These are phyloP conservation scores for Tuber aestivum DNA, from an alignment of 495 filamentous ascomycete species.

Conservation along the genomic window DNA sequence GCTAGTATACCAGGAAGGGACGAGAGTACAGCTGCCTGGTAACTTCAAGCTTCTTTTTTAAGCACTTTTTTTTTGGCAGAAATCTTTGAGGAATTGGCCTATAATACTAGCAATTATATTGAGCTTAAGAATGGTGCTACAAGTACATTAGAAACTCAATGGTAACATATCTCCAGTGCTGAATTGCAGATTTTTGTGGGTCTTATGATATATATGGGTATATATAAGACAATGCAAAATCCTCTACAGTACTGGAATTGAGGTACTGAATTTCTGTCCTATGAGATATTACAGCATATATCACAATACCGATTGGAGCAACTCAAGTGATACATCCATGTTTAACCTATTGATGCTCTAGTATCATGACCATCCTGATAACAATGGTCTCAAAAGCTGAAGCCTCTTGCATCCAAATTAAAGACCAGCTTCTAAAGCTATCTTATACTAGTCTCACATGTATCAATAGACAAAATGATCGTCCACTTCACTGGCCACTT, in stretches of 20 bases:
- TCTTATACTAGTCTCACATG: too few species aligned
- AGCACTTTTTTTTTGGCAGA: not conserved
- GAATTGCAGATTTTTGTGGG: constrained; percentile 13
- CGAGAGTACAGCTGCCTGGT: too few species aligned
- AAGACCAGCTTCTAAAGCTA: too few species aligned
- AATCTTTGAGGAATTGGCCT: not conserved
- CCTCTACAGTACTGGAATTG: not conserved
- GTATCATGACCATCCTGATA: too few species aligned
- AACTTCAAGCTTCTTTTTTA: too few species aligned
- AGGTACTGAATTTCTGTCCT: not conserved
- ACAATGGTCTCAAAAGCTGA: too few species aligned
- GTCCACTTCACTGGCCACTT: too few species aligned
- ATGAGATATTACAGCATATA: constrained; percentile 1
- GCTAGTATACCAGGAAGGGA: too few species aligned
- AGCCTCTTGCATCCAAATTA: too few species aligned
- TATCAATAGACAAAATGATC: too few species aligned
- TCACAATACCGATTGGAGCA: not conserved
- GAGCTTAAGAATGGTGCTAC: not conserved
- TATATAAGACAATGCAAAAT: not conserved
- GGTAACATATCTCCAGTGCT: not conserved
- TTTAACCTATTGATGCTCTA: too few species aligned
- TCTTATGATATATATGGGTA: constrained; percentile 7
- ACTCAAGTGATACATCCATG: too few species aligned
- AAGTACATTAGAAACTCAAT: not conserved
- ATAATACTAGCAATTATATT: not conserved